A percentile compares a stretch with the other conserved stretches of the same genome.
Conservation (phyloP, 2,329 filamentous ascomycete species). For the Corinectria fuckeliana region DNA sequence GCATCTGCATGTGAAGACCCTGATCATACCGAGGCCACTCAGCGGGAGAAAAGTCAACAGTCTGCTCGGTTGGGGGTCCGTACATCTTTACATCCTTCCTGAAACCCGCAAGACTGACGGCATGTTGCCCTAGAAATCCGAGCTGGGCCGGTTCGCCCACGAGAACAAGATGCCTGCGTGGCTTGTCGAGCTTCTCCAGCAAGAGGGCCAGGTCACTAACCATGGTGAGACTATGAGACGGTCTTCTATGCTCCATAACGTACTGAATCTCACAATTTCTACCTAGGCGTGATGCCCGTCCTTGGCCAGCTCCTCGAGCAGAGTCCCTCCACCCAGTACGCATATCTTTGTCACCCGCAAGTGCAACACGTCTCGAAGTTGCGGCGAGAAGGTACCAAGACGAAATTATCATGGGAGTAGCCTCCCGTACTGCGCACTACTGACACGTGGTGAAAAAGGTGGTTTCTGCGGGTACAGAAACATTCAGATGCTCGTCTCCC, state of each 20-base stretch:
- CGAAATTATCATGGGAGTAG: too few species aligned
- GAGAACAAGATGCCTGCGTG: constrained; percentile 78
- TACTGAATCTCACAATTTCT: constrained; percentile 25
- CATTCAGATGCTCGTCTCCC: constrained; percentile 89
- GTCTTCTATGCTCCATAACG: too few species aligned
- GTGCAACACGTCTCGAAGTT: constrained; percentile 85
- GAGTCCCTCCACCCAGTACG: constrained; percentile 66
- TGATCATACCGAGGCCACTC: constrained; percentile 3
- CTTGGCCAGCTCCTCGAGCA: constrained; percentile 69
- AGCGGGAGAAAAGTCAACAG: constrained; percentile 15
- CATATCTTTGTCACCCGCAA: constrained; percentile 79
- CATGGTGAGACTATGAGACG: constrained; percentile 49
- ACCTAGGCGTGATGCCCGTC: constrained; percentile 63
- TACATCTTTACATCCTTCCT: neutral
- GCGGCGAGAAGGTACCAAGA: constrained; percentile 66
- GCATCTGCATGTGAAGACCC: constrained; percentile 5
- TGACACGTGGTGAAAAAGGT: constrained; percentile 54
- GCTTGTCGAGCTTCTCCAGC: constrained; percentile 68
- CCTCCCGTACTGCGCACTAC: neutral
- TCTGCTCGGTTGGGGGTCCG: constrained; percentile 31
- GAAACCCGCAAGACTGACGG: constrained; percentile 1
- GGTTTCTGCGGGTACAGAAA: constrained; percentile 96
- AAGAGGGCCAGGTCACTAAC: constrained; percentile 61
- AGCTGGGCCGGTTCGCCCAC: constrained; percentile 75
- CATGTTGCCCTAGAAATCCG: constrained; percentile 54